Evolutionary conservation across 148 eudicot species (phyloP).

Genomic region (Selenicereus undatus): DNA sequence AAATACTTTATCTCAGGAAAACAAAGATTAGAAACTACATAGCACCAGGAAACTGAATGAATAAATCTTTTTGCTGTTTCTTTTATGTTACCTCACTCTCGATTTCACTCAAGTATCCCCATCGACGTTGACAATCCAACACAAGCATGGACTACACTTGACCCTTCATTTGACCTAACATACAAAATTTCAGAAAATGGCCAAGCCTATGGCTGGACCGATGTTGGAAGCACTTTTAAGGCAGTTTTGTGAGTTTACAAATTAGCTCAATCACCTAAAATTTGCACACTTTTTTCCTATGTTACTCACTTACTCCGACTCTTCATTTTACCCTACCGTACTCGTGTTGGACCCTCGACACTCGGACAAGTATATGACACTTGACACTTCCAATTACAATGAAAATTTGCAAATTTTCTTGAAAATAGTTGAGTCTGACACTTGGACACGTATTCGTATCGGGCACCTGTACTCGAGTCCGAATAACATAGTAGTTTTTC

Average conservation of each 20-base stretch:
- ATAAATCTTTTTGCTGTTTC: background rate
- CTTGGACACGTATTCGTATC: no score
- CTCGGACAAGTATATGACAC: no score
- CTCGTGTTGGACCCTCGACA: no score
- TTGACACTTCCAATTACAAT: no score
- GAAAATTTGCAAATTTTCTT: no score
- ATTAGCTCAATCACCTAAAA: background rate
- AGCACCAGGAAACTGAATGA: slow-evolving; percentile 1
- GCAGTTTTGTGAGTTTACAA: background rate
- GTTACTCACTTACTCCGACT: no score
- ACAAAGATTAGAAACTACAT: background rate
- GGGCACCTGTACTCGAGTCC: no score
- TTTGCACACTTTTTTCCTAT: background rate
- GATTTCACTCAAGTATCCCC: background rate
- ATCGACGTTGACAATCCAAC: background rate
- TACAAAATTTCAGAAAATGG: background rate
- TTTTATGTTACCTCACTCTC: background rate
- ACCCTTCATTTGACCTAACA: background rate
- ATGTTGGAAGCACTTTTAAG: background rate
- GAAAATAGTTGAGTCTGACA: no score
- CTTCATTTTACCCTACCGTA: no score
- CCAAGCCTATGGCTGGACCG: background rate
- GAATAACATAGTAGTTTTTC: background rate
- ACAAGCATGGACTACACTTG: background rate
- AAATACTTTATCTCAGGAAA: background rate